These are phyloP conservation scores for Huntiella omanensis DNA, from an alignment of 2,329 filamentous ascomycete genomes.

Conservation along the genomic window DNA sequence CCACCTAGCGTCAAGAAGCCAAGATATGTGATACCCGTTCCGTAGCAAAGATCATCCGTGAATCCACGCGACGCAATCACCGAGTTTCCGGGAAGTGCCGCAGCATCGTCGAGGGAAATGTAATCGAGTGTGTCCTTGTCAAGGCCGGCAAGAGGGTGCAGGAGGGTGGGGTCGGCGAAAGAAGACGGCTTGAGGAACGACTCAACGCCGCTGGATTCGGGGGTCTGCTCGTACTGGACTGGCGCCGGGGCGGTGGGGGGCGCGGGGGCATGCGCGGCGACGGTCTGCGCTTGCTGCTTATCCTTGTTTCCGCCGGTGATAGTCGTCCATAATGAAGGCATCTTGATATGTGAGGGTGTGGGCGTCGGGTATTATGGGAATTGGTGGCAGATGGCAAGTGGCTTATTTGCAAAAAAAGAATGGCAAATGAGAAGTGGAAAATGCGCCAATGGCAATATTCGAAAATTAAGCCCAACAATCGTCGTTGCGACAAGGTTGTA, in stretches of 20 bases:
- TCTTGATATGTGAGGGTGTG: slow-evolving; percentile 15
- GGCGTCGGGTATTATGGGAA: not conserved
- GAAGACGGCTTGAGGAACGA: slow-evolving; percentile 63
- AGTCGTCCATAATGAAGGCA: slow-evolving; percentile 42
- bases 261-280: slow-evolving; percentile 9
- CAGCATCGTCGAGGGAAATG: slow-evolving; percentile 79
- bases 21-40: slow-evolving; percentile 85
- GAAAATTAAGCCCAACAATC: not conserved
- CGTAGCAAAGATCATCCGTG: slow-evolving; percentile 96
- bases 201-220: slow-evolving; percentile 54
- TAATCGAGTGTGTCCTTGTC: slow-evolving; percentile 92
- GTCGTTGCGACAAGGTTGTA: slow-evolving; percentile 2
- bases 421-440: not conserved
- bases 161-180: slow-evolving; percentile 67
- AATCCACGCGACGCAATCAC: slow-evolving; percentile 88
- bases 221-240: slow-evolving; percentile 23
- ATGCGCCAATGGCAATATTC: not conserved
- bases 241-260: slow-evolving; percentile 18
- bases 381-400: not conserved
- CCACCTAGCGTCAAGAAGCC: slow-evolving; percentile 73
- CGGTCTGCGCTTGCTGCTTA: slow-evolving; percentile 23
- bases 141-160: slow-evolving; percentile 85
- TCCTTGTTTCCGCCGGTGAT: slow-evolving; percentile 40
- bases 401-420: not conserved
- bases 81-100: slow-evolving; percentile 66